These are phyloP conservation scores for Aspergillus haitiensis DNA, from an alignment of 495 filamentous ascomycete genomes.

Conservation along the genomic window DNA sequence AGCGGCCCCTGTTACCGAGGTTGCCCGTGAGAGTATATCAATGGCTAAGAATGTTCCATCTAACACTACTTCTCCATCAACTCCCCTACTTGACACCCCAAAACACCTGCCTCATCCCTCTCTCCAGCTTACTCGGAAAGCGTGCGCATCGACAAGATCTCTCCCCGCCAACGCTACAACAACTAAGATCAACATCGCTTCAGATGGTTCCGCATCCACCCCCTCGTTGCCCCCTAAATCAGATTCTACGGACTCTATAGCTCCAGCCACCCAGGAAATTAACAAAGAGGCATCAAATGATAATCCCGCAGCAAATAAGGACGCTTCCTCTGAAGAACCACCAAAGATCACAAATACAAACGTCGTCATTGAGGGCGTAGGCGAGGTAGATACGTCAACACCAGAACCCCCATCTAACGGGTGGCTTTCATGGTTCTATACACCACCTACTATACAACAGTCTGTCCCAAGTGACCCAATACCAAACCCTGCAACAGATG, in stretches of 20 bases:
- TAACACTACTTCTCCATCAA: conserved; percentile 38
- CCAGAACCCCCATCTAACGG: conserved; percentile 42
- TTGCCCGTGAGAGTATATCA: conserved; percentile 75
- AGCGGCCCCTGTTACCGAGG: conserved; percentile 68
- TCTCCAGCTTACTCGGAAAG: conserved; percentile 45
- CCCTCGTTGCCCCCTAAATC: conserved; percentile 30
- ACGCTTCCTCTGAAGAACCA: conserved; percentile 26
- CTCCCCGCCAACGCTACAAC: conserved; percentile 49
- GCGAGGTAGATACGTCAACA: conserved; percentile 18
- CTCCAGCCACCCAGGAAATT: conserved; percentile 16
- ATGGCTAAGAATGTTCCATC: conserved; percentile 52
- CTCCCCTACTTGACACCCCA: conserved; percentile 31
- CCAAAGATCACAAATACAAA: conserved; percentile 3
- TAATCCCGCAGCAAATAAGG: conserved; percentile 17
- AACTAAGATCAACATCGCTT: conserved; percentile 52
- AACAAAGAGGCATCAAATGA: conserved; percentile 28
- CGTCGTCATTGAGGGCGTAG: conserved; percentile 13
- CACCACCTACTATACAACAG: conserved; percentile 21
- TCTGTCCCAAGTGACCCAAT: conserved; percentile 12
- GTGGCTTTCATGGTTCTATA: conserved; percentile 62
- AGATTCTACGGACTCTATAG: conserved; percentile 21
- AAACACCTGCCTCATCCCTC: conserved; percentile 36
- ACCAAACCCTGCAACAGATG: conserved; percentile 24
- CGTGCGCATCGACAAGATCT: conserved; percentile 45
- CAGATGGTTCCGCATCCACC: conserved; percentile 44